phyloP scores from a whole-genome alignment of 371 early-diverging fungal species.

The Catenaria anguillulae region DNA sequence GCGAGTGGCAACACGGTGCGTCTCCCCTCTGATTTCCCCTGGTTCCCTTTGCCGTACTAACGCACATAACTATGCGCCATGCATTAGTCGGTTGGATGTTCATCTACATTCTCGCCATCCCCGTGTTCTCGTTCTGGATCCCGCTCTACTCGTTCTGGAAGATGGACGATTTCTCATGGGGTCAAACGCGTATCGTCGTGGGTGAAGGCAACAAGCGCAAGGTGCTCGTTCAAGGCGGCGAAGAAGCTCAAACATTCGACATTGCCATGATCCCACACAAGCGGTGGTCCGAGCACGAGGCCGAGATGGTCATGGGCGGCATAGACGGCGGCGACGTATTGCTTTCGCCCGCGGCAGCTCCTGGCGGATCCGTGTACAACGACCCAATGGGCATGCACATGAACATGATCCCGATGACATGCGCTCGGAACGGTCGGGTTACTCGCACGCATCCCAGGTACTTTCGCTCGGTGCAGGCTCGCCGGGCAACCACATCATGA shows the following conservation, averaged over 20 bases:
- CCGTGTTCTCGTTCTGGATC: conserved; percentile 66
- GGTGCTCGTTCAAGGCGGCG: conserved; percentile 1
- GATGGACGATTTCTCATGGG: conserved; percentile 66
- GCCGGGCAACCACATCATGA: background rate
- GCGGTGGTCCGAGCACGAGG: conserved; percentile 12
- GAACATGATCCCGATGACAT: background rate
- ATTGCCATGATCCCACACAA: conserved; percentile 3
- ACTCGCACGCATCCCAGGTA: background rate
- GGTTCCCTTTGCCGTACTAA: no score
- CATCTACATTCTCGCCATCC: conserved; percentile 71
- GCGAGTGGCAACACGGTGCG: conserved; percentile 66
- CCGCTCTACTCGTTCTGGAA: conserved; percentile 46
- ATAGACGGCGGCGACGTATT: conserved; percentile 14
- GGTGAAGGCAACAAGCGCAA: conserved; percentile 63
- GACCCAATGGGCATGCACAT: background rate
- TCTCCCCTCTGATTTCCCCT: no score
- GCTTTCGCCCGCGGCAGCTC: no score
- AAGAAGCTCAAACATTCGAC: conserved; percentile 12
- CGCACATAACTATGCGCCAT: no score
- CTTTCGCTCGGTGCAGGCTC: background rate
- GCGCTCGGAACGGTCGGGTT: background rate
- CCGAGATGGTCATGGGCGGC: conserved; percentile 18
- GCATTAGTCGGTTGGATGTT: conserved; percentile 84
- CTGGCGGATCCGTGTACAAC: no score
- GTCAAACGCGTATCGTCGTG: conserved; percentile 80